Percentiles rank a stretch among this genome's conserved stretches.
Conservation (phyloP, 345 rosid genomes). For the Gossypium arboreum region DNA sequence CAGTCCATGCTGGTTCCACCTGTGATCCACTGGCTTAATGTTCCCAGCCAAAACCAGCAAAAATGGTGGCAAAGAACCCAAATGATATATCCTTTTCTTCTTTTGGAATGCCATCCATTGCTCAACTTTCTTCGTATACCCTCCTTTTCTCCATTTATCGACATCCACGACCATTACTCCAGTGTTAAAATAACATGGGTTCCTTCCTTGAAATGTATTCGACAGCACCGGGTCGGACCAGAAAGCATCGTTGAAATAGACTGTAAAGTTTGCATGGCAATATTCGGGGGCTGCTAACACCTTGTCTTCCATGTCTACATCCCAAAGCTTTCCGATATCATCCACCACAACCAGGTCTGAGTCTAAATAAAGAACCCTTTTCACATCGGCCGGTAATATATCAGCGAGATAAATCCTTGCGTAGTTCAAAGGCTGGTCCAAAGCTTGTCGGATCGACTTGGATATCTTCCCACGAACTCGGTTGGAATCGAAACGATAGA, state of each 20-base stretch:
- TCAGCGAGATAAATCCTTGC: conserved; percentile 63
- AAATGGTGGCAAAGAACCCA: conserved; percentile 67
- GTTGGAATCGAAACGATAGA: conserved; percentile 47
- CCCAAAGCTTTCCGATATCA: conserved; percentile 51
- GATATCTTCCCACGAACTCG: conserved; percentile 59
- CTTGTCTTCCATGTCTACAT: conserved; percentile 43
- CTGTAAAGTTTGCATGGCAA: conserved; percentile 55
- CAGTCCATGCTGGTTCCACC: conserved; percentile 74
- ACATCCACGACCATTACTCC: conserved; percentile 70
- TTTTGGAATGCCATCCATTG: conserved; percentile 61
- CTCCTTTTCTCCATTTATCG: conserved; percentile 52
- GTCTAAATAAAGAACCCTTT: conserved; percentile 51
- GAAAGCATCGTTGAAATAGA: conserved; percentile 45
- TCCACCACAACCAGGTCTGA: conserved; percentile 67
- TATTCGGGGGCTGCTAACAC: conserved; percentile 66
- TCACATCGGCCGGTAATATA: conserved; percentile 38
- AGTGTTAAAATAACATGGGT: conserved; percentile 62
- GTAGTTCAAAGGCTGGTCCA: conserved; percentile 62
- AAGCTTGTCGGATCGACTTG: conserved; percentile 48
- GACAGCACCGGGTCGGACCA: conserved; percentile 46
- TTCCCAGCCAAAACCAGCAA: conserved; percentile 57
- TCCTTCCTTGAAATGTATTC: conserved; percentile 44
- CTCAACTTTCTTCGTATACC: conserved; percentile 43
- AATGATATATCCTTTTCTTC: conserved; percentile 51
- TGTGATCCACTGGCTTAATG: conserved; percentile 54